These are phyloP conservation scores for Echria macrotheca DNA, from an alignment of 495 filamentous ascomycete genomes.

Conservation along the genomic window DNA sequence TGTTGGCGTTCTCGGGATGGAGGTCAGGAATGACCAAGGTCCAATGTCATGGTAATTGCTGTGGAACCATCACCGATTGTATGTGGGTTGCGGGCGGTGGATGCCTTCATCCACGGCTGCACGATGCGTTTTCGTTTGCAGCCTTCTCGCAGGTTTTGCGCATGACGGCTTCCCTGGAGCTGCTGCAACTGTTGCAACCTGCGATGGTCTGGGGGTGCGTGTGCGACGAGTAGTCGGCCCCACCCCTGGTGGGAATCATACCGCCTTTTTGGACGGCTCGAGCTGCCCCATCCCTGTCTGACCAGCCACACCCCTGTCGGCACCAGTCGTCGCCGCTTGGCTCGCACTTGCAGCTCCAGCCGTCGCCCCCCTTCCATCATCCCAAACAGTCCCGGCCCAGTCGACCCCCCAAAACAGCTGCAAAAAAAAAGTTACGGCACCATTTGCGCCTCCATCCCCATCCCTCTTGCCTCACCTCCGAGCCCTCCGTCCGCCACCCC, in stretches of 20 bases:
- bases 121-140: constrained; percentile 9
- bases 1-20: background rate
- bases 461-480: constrained; percentile 17
- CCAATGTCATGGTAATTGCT: constrained; percentile 9
- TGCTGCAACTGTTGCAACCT: background rate
- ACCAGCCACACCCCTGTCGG: background rate
- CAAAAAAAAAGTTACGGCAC: constrained; percentile 29
- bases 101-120: background rate
- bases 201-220: constrained; percentile 5
- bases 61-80: constrained; percentile 12
- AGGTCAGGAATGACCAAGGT: constrained; percentile 6
- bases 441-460: constrained; percentile 15
- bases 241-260: constrained; percentile 19
- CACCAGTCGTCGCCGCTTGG: constrained; percentile 1
- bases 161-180: constrained; percentile 2
- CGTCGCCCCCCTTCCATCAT: constrained; percentile 23
- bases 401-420: constrained; percentile 21
- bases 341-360: constrained; percentile 17
- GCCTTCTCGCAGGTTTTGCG: constrained; percentile 8
- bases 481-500: constrained; percentile 19
- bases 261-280: constrained; percentile 25
- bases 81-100: background rate
- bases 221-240: constrained; percentile 4
- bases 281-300: constrained; percentile 13
- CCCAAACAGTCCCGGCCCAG: constrained; percentile 17